These are phyloP conservation scores for Sclerotinia nivalis DNA, from an alignment of 2,329 filamentous ascomycete species.

Conservation along the genomic window DNA sequence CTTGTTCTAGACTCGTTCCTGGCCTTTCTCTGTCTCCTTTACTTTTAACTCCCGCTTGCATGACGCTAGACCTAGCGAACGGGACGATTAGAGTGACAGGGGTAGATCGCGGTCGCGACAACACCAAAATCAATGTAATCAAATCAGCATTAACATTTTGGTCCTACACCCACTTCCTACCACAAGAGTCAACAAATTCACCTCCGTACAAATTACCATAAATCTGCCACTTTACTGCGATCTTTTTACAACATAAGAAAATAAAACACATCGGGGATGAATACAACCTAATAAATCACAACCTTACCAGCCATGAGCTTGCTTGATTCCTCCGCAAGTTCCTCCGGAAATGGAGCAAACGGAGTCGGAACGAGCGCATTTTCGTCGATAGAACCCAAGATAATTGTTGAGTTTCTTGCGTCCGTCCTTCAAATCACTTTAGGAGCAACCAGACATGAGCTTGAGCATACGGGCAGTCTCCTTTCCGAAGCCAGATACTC, in stretches of 20 bases:
- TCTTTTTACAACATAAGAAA: conserved; percentile 13
- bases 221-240: conserved; percentile 26
- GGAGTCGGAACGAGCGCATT: conserved; percentile 43
- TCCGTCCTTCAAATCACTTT: conserved; percentile 72
- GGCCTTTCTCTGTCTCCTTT: no score
- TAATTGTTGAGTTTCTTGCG: conserved; percentile 70
- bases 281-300: conserved; percentile 27
- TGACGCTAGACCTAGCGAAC: conserved; percentile 19
- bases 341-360: conserved; percentile 39
- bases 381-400: conserved; percentile 63
- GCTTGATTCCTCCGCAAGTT: conserved; percentile 38
- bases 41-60: no score
- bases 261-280: conserved; percentile 32
- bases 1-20: conserved; percentile 21
- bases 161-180: conserved; percentile 28
- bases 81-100: conserved; percentile 20
- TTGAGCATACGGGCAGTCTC: conserved; percentile 79
- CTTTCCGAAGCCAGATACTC: conserved; percentile 69
- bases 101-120: conserved; percentile 25
- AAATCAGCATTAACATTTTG: conserved; percentile 29
- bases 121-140: conserved; percentile 20
- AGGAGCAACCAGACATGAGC: conserved; percentile 73
- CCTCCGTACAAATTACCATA: conserved; percentile 22
- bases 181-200: conserved; percentile 16
- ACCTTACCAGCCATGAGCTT: conserved; percentile 38